These are phyloP conservation scores for Pythium vanterpoolii DNA, from an alignment of 352 stramenopile genomes.

Conservation along the genomic window DNA sequence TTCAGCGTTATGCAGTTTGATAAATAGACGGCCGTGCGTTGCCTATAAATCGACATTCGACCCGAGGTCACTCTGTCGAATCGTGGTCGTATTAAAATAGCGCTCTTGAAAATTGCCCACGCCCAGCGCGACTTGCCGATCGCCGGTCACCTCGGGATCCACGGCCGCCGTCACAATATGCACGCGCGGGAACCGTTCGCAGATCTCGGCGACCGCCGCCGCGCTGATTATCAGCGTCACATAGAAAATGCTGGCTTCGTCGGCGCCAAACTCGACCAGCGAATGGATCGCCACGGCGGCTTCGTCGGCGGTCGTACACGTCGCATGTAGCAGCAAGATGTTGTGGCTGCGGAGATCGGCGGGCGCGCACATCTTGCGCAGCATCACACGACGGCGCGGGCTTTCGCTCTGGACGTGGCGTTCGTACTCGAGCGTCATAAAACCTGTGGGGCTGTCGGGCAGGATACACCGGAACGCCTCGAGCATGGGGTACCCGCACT, in stretches of 20 bases:
- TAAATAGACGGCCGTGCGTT: neutral
- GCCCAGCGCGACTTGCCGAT: conserved; percentile 23
- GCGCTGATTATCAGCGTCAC: conserved; percentile 34
- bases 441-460: conserved; percentile 23
- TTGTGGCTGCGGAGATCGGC: conserved; percentile 22
- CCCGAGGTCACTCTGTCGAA: conserved; percentile 5
- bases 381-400: neutral
- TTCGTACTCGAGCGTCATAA: conserved; percentile 26
- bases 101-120: conserved; percentile 38
- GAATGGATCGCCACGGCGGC: conserved; percentile 30
- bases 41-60: conserved; percentile 15
- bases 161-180: conserved; percentile 32
- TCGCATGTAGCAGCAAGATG: conserved; percentile 33
- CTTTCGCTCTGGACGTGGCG: neutral
- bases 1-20: neutral
- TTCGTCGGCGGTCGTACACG: conserved; percentile 17
- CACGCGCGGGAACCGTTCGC: conserved; percentile 22
- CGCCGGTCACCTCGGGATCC: conserved; percentile 27
- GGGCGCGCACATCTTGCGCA: conserved; percentile 26
- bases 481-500: conserved; percentile 26
- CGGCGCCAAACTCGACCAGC: conserved; percentile 31
- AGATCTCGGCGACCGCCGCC: conserved; percentile 25
- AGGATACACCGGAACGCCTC: conserved; percentile 28
- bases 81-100: conserved; percentile 23
- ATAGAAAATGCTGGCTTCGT: conserved; percentile 27